A percentile compares a stretch with the other conserved stretches of the same genome.
phyloP scores from a whole-genome alignment of 495 filamentous ascomycete genomes.

The Clavariopsis aquatica region DNA sequence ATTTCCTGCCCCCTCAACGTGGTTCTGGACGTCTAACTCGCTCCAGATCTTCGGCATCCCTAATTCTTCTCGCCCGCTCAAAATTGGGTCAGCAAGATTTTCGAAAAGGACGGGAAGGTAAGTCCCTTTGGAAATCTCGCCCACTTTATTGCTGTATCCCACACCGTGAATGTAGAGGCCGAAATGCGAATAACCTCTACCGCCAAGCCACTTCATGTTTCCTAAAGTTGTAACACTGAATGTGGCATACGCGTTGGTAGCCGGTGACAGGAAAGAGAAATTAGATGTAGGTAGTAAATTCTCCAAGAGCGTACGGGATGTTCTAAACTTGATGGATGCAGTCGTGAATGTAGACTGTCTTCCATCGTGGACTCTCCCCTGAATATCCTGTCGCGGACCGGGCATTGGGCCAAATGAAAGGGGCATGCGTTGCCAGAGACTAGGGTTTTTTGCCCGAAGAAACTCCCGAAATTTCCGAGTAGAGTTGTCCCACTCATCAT shows the following conservation, averaged over 20 bases:
- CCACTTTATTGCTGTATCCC: slow-evolving; percentile 55
- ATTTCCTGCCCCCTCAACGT: slow-evolving; percentile 19
- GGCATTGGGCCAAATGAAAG: slow-evolving; percentile 61
- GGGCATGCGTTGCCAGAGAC: slow-evolving; percentile 55
- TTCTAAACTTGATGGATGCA: slow-evolving; percentile 58
- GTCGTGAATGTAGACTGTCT: slow-evolving; percentile 52
- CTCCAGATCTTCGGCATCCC: slow-evolving; percentile 52
- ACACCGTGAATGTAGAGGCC: slow-evolving; percentile 62
- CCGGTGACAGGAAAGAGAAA: slow-evolving; percentile 47
- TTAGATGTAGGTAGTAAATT: slow-evolving; percentile 53
- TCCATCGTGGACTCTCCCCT: slow-evolving; percentile 37
- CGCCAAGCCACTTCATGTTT: slow-evolving; percentile 59
- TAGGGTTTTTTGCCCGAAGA: slow-evolving; percentile 49
- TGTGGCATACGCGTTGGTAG: slow-evolving; percentile 54
- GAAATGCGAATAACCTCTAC: slow-evolving; percentile 56
- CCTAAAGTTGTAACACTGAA: slow-evolving; percentile 53
- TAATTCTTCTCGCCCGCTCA: slow-evolving; percentile 57
- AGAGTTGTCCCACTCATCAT: slow-evolving; percentile 61
- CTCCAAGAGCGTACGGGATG: slow-evolving; percentile 59
- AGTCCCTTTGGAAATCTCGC: slow-evolving; percentile 50
- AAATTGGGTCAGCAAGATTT: slow-evolving; percentile 54
- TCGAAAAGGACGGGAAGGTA: slow-evolving; percentile 60
- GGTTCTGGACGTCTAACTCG: slow-evolving; percentile 42
- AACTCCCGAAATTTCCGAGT: slow-evolving; percentile 53
- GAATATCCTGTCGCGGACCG: slow-evolving; percentile 51